phyloP scores from a whole-genome alignment of 345 rosid genomes.

The Moringa oleifera region DNA sequence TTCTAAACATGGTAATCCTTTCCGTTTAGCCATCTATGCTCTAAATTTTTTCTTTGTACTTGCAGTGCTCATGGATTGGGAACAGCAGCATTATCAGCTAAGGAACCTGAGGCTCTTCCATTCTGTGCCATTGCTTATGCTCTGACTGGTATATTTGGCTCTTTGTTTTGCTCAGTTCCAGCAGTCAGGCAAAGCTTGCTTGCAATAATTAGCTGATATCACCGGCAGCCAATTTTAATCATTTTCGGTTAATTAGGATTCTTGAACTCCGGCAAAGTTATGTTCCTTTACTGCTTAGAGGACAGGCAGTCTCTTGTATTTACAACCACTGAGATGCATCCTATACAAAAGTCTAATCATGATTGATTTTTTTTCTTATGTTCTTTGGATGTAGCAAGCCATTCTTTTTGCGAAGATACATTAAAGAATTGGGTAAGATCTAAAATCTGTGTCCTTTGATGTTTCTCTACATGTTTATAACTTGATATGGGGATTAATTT shows the following conservation, averaged over 20 bases:
- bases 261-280: not conserved
- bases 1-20: no score
- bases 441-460: no score
- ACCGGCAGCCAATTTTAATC: not conserved
- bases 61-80: constrained; percentile 97
- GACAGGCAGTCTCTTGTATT: not conserved
- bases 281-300: not conserved
- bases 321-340: not conserved
- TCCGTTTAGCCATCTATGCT: not conserved
- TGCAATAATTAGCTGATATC: constrained; percentile 50
- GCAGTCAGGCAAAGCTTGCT: constrained; percentile 79
- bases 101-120: constrained; percentile 97
- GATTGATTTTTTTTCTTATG: no score
- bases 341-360: no score
- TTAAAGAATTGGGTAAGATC: no score
- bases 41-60: no score
- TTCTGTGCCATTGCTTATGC: constrained; percentile 95
- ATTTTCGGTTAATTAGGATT: not conserved
- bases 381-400: no score
- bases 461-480: no score
- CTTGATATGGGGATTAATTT: no score
- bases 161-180: constrained; percentile 80
- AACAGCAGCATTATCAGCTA: constrained; percentile 93
- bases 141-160: constrained; percentile 88
- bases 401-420: no score